Evolutionary conservation across 2,329 filamentous ascomycete species (phyloP), one percentile per base, ranked within the genome.

Genomic region (Calonectria pteridis): DNA sequence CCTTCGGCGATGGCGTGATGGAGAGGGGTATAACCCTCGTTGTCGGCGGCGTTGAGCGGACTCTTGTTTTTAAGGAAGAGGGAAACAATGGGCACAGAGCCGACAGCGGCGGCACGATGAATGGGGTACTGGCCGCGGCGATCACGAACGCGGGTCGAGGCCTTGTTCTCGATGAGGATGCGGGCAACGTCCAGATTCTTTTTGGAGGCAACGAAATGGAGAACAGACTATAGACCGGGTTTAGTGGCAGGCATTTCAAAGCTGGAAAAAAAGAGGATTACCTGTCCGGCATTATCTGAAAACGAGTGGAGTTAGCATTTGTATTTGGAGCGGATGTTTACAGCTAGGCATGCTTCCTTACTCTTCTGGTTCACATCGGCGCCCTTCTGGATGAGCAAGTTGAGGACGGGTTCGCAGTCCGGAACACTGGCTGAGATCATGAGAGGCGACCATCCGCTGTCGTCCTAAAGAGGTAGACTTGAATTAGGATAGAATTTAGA

Each of bases 181-280:
- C 93, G 93, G 31, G 95, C 95, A 9, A 94, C 89, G 76, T 97
- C 94, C 55, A 98, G 87, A 82, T 98, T 96, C 80, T 91, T 92
- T 85, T 99, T 99, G 37, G 95, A 98, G 18, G 94, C 93, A 63
- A 95, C 92, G 82, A 98, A 98, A 84, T 98, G 96, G 26, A 99
- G 90, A 13, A 94, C 95, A 28, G 95, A 98, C 91, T 43, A 43
- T 40, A 14, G 51, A 72, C 16, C 55, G 37, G 1, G 29, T 33
- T 29, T 53, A 23, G 23, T 40, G 10, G 31, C 20, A 35, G 10
- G 31, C 20, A 35, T 14, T 18, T 55, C n/a, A 53, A 37, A n/a
- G 37, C 7, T 16, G 5, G 35, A 2, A 9, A 20, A 49, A 43
- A 49, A 23, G 9, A 43, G 62, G 33, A 77, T 77, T 78, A 91